Evolutionary conservation across 768 basidiomycete species (phyloP), one percentile per base, ranked within the genome.

Genomic region (Lentinula edodes): DNA sequence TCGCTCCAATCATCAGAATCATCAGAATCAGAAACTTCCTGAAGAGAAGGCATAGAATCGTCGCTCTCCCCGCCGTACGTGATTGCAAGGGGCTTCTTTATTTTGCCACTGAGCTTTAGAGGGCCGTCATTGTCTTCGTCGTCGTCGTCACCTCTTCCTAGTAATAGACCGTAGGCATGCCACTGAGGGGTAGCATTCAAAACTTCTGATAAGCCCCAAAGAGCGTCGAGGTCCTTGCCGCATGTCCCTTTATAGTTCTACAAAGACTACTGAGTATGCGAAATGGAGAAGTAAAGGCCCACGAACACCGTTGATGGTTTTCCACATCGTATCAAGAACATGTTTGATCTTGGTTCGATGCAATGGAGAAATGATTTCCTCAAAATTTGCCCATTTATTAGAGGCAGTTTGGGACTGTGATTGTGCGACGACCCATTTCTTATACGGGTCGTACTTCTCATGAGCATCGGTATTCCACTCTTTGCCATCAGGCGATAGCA

Each of bases 351-450:
- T 83, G 10, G 86, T 82, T 65, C 76, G 83, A 55, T 80, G 78
- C 43, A 91, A 68, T 5, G 90, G 90, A 64, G 72, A 80, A 38
- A 89, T 78, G 18, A 81, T 66, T 62, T 84, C 80, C 67, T 86
- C 80, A 68, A 81, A 86, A 63, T 72, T 82, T 16, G 74, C 72
- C 51, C 76, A 78, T 54, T 74, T 70, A 51, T 78, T 74, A 1
- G 86, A 80, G 15, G 88, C 90, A 63, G 78, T 73, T 55, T 76
- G 75, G 0, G 91, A 92, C 62, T 76, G 76, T 52, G 83, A 68
- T 66, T 89, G 85, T 3, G 90, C 89, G 63, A 90, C 86, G 1
- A 83, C 69, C 89, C 90, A 93, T 53, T 68, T 66, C 60, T 87
- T 81, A 63, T 85, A 89, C 43, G 79, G 79, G 55, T 83, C 80